Evolutionary conservation across 2,329 filamentous ascomycete species (phyloP), one percentile per base, ranked within the genome.

Genomic region (Periconia sp.): DNA sequence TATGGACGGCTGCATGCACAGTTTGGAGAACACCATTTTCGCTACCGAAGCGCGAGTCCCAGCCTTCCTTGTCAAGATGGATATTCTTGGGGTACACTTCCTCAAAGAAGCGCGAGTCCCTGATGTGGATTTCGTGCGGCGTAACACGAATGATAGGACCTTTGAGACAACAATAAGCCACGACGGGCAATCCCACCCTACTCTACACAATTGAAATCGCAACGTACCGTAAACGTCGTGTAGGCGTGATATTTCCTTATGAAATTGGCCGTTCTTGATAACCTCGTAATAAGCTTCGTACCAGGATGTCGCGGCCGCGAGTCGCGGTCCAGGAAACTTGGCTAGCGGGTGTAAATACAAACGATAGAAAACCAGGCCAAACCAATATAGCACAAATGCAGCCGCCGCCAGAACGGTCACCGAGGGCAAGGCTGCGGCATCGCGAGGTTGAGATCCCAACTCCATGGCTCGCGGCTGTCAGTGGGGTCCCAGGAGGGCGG

Each of bases 301-400:
- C 59, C 57, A 66, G 16, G 49, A 58, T 15, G 63, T 61, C 10
- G 60, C 47, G 7, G 65, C 65, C 9, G 65, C 66, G 11, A 61
- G 37, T 21, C 38, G 56, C 1, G 76, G 75, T 2, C 75, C 76
- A 2, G 75, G 75, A 48, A 71, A 75, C 30, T 67, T 68, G 30
- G 68, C 59, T 2, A 78, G 63, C 1, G 76, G 75, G 33, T 77
- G 73, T 31, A 76, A 64, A 54, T 66, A 73, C 15, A 73, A 59
- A 41, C 66, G 65, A 51, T 76, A 73, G 40, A 74, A 4, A 36
- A 39, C 39, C 33, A 65, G 49, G 12, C 47, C 56, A 18, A 52
- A 1, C 7, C 52, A 18, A 31, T 64, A 69, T 7, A 47, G 11
- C 21, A 48, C 31, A 16, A 49, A 39, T 4, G 49, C 34, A 8